Conservation (phyloP, 345 rosid genomes). For the Nephelium lappaceum region DNA sequence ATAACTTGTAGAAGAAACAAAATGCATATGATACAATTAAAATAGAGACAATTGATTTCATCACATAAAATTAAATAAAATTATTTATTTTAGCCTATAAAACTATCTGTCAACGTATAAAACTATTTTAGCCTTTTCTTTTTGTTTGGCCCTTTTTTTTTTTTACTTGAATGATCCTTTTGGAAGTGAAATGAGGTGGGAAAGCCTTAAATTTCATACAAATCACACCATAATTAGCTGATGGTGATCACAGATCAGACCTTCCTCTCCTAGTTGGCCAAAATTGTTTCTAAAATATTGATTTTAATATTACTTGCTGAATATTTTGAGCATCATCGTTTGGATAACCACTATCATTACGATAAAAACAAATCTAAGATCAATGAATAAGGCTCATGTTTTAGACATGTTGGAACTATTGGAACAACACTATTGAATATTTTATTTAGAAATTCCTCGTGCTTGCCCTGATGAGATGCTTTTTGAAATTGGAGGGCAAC, state of each 20-base stretch:
- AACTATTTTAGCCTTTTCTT: no score
- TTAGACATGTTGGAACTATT: slow-evolving; percentile 17
- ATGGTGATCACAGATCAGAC: slow-evolving; percentile 30
- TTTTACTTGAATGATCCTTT: background rate
- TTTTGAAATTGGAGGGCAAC: no score
- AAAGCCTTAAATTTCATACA: slow-evolving; percentile 8
- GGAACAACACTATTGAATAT: slow-evolving; percentile 23
- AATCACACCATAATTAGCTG: slow-evolving; percentile 13
- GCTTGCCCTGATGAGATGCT: no score
- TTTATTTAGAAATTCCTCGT: no score
- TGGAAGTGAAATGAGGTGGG: slow-evolving; percentile 15
- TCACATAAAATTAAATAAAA: no score
- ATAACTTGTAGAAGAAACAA: no score
- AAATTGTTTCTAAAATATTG: background rate
- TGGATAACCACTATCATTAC: slow-evolving; percentile 18
- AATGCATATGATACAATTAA: no score
- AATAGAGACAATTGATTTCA: no score
- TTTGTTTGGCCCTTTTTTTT: background rate
- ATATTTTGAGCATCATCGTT: slow-evolving; percentile 7
- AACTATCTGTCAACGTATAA: slow-evolving; percentile 33
- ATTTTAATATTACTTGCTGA: background rate
- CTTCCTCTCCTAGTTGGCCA: slow-evolving; percentile 11
- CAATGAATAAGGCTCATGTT: slow-evolving; percentile 10
- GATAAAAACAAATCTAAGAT: slow-evolving; percentile 8
- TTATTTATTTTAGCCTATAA: no score